Base-by-base conservation (phyloP, 2,329 filamentous ascomycete species). In the Sporothrix phasma region DNA sequence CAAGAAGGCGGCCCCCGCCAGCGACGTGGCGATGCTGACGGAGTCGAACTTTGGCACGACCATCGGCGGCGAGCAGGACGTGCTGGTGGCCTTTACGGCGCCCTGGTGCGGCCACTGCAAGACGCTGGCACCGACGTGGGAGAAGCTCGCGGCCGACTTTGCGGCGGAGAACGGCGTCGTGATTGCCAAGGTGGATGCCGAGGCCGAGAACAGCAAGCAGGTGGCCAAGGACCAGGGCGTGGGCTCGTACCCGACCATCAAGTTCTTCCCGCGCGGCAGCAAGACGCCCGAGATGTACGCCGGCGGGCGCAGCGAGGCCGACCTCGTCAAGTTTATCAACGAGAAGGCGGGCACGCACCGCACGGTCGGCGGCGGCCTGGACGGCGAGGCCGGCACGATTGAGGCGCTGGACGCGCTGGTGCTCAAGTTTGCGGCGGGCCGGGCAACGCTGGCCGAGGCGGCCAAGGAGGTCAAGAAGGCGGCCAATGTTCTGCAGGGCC, bases 101-200 rank as follows among this genome's bases (percentile, higher is more conserved):
- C 92, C 94, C 62, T 97, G 93, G 94, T 99, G 94, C 78, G 93
- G 93, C 76, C 93, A 99, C 84, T 99, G 94, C 89, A 99, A 99
- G 82, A 88, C 73, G 71, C 87, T 99, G 68, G 92, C 92, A 58
- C 94, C 94, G 51, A 84, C 81, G 69, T 99, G 92, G 90, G 94
- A 99, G 78, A 85, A 84, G 61, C 80, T 97, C 68, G 93, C 94
- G 67, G 80, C 81, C 67, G 89, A 92, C 77, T 99, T 81, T 77
- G 81, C 82, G 69, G 83, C 81, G 73, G 94, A 99, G 72, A 77
- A 86, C 66, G 81, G 83, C 69, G 90, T 99, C 68, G 74, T 96
- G 51, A 86, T 99, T 72, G 94, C 92, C 76, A 97, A 99, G 81
- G 88, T 99, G 67, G 93, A 99, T 74, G 92, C 91, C 73, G 93